These are phyloP conservation scores for Thecaphora thlaspeos DNA, from an alignment of 1,284 basidiomycete species.

Conservation along the genomic window DNA sequence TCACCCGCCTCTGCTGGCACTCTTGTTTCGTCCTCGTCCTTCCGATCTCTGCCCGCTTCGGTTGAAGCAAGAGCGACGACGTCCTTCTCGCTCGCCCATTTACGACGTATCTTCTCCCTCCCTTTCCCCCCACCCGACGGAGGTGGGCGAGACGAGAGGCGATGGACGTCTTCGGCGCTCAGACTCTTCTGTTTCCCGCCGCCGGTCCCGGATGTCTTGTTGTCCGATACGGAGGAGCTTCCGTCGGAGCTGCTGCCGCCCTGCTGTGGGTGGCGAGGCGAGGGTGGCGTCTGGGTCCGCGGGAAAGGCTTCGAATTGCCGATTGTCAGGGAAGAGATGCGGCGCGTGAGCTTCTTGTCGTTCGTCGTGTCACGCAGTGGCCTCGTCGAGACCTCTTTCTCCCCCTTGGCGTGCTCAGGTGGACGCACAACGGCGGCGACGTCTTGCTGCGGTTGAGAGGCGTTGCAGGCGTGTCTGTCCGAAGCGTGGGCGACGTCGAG, in stretches of 20 bases:
- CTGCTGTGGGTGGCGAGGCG: too few relatives aligned
- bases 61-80: constrained; percentile 10
- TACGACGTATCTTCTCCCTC: not conserved
- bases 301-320: not conserved
- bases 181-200: too few relatives aligned
- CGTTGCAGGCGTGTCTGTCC: too few relatives aligned
- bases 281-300: not conserved
- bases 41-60: not conserved
- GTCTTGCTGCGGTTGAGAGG: too few relatives aligned
- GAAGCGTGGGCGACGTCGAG: too few relatives aligned
- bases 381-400: too few relatives aligned
- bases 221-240: not conserved
- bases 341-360: not conserved
- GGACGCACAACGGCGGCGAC: too few relatives aligned
- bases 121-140: too few relatives aligned
- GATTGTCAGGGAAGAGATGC: not conserved
- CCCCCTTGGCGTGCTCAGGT: too few relatives aligned
- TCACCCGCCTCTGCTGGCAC: constrained; percentile 8
- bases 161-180: not conserved
- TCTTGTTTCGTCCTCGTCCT: constrained; percentile 2
- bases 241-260: not conserved
- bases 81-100: constrained; percentile 13
- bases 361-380: not conserved
- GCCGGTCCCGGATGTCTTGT: not conserved
- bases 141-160: not conserved